Evolutionary conservation across 164 flowering plant genomes (phyloP).

Genomic region (Euptelea pleiosperma): DNA sequence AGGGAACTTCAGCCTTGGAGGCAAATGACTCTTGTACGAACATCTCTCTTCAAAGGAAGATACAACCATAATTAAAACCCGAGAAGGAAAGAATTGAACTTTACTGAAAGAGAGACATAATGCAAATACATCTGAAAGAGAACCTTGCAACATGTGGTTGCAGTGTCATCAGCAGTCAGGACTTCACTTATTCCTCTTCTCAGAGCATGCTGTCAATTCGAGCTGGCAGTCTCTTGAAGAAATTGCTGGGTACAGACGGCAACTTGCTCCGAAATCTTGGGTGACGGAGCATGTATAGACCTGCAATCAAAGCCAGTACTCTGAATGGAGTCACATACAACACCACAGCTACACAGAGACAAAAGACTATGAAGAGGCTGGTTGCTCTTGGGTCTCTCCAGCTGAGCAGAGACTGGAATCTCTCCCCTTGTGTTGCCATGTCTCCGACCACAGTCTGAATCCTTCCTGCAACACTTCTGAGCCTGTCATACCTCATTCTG

Average conservation of each 20-base stretch:
- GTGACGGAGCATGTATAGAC: constrained; percentile 55
- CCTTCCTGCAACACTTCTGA: constrained; percentile 54
- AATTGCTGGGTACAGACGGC: constrained; percentile 66
- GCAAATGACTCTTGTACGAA: background rate
- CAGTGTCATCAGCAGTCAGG: background rate
- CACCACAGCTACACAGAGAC: constrained; percentile 42
- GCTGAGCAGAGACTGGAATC: constrained; percentile 48
- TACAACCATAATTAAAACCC: background rate
- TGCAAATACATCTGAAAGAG: background rate
- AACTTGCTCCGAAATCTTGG: constrained; percentile 66
- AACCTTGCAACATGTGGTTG: background rate
- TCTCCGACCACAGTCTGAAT: constrained; percentile 62
- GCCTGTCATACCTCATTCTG: constrained; percentile 50
- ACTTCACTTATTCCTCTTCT: too few species aligned
- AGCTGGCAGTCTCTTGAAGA: constrained; percentile 67
- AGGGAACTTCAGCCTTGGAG: too few species aligned
- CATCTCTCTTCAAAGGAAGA: background rate
- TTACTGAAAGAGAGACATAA: background rate
- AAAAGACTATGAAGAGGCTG: constrained; percentile 41
- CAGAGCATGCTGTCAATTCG: constrained; percentile 52
- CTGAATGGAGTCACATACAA: constrained; percentile 56
- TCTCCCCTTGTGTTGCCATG: constrained; percentile 64
- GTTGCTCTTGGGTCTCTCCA: constrained; percentile 69
- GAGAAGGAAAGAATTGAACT: background rate
- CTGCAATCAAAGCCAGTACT: constrained; percentile 46